Conservation (phyloP, 257 asterid genomes). For the Nicotiana otophora region DNA sequence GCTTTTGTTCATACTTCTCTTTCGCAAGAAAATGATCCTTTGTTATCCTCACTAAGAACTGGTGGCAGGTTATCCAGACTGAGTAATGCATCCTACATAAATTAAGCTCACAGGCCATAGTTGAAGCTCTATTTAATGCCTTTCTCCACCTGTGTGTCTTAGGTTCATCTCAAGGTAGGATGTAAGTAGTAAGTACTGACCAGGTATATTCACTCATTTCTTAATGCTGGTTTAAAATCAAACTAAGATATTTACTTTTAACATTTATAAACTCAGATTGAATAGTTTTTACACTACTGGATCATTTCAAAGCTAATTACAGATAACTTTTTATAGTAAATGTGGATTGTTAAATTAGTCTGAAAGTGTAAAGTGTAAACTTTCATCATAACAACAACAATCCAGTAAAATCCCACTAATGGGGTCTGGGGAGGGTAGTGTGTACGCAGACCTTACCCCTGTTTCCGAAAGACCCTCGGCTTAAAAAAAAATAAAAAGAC, state of each 20-base stretch:
- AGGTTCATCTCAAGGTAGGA: not conserved
- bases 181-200: not conserved
- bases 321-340: too few species aligned
- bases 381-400: too few species aligned
- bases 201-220: not conserved
- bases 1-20: not conserved
- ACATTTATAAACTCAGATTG: too few species aligned
- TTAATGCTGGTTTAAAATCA: not conserved
- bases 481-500: too few species aligned
- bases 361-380: too few species aligned
- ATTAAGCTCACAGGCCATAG: not conserved
- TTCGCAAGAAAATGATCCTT: not conserved
- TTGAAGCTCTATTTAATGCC: not conserved
- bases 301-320: too few species aligned
- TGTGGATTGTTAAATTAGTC: too few species aligned
- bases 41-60: not conserved
- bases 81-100: not conserved
- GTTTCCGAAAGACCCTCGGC: too few species aligned
- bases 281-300: too few species aligned
- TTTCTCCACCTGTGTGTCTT: not conserved
- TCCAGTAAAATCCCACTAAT: too few species aligned
- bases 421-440: too few species aligned
- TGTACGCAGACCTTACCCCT: too few species aligned
- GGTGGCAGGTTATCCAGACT: not conserved
- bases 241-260: not conserved